Evolutionary conservation across 2,329 filamentous ascomycete species (phyloP).

Genomic region (Aureobasidium namibiae): DNA sequence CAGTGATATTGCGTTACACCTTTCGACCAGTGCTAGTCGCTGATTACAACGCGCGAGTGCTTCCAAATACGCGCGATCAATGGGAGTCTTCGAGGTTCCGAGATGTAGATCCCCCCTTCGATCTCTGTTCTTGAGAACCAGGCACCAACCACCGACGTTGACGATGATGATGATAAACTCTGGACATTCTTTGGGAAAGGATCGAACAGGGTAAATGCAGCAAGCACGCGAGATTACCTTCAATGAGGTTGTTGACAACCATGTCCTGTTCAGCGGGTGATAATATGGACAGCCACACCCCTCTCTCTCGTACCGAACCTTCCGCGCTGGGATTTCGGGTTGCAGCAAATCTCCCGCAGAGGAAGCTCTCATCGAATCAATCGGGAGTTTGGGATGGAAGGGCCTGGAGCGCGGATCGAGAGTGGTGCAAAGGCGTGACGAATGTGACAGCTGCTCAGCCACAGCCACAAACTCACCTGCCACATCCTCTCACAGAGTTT

Average conservation of each 20-base stretch:
- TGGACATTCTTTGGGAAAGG: neutral
- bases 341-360: constrained; percentile 9
- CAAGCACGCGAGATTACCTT: neutral
- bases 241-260: neutral
- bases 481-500: neutral
- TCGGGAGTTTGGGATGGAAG: neutral
- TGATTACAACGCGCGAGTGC: neutral
- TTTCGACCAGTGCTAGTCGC: too few relatives aligned
- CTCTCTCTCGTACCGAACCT: neutral
- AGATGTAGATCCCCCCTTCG: neutral
- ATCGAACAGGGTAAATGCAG: neutral
- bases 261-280: neutral
- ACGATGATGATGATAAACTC: neutral
- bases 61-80: too few relatives aligned
- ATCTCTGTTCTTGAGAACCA: neutral
- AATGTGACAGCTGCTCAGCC: constrained; percentile 7
- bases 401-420: neutral
- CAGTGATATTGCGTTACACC: too few relatives aligned
- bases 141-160: neutral
- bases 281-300: neutral
- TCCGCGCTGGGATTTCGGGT: neutral
- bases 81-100: neutral
- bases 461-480: constrained; percentile 3
- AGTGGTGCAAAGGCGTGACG: neutral
- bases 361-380: neutral